Percentiles rank a stretch among this genome's conserved stretches.
These are phyloP conservation scores for Corrigiola litoralis DNA, from an alignment of 179 eudicot genomes.

Conservation along the genomic window DNA sequence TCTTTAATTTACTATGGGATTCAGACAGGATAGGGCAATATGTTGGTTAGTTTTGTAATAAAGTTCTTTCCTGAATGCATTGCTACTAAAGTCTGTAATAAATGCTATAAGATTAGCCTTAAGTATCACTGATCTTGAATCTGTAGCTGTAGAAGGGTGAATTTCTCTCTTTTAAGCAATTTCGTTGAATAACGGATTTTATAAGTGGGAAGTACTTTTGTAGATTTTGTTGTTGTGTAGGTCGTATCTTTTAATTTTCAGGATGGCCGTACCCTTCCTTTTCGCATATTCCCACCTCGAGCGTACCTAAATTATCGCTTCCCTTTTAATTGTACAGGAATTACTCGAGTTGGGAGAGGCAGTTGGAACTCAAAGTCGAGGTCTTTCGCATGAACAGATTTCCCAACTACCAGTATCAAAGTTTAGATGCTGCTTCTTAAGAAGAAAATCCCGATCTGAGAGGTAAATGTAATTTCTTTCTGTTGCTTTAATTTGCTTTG, in stretches of 20 bases:
- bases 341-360: conserved; percentile 82
- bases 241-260: neutral
- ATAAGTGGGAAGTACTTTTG: no score
- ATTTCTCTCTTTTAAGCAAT: neutral
- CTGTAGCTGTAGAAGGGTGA: neutral
- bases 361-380: conserved; percentile 89
- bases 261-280: neutral
- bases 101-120: neutral
- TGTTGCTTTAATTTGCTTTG: neutral
- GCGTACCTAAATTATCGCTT: neutral
- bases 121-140: neutral
- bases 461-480: conserved; percentile 34
- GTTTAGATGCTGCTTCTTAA: conserved; percentile 66
- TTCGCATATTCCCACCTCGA: neutral
- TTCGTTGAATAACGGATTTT: no score
- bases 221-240: no score
- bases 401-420: conserved; percentile 70
- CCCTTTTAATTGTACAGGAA: conserved; percentile 41
- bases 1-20: no score
- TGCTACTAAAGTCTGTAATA: neutral
- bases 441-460: conserved; percentile 60
- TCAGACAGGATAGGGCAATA: neutral
- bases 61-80: neutral
- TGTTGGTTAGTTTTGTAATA: neutral
- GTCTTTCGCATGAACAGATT: conserved; percentile 72